Percentiles rank a stretch among this genome's conserved stretches.
phyloP scores from a whole-genome alignment of 495 filamentous ascomycete species.

The Cairneyella variabilis region DNA sequence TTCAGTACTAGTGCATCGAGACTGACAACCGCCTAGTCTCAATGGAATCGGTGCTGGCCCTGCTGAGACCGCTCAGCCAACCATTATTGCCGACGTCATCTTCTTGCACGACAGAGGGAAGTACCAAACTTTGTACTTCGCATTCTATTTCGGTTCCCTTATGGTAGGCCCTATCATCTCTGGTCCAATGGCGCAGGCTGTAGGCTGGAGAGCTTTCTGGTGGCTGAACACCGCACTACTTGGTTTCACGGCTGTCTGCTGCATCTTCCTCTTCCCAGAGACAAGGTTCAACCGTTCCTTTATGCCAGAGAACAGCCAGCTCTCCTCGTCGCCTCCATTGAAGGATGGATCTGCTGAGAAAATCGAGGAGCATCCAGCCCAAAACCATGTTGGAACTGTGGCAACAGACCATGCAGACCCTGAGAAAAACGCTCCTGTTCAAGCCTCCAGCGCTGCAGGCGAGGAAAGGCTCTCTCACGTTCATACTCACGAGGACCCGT shows the following conservation, averaged over 20 bases:
- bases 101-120: slow-evolving; percentile 63
- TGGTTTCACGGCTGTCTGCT: slow-evolving; percentile 40
- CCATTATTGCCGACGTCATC: slow-evolving; percentile 61
- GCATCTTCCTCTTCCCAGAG: slow-evolving; percentile 57
- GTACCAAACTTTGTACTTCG: slow-evolving; percentile 64
- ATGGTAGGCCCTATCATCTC: slow-evolving; percentile 61
- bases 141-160: slow-evolving; percentile 40
- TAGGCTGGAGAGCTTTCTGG: slow-evolving; percentile 68
- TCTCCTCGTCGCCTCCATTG: slow-evolving; percentile 7
- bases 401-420: slow-evolving; percentile 11
- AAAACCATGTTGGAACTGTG: neutral
- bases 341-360: slow-evolving; percentile 8
- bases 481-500: slow-evolving; percentile 26
- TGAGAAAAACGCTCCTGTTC: slow-evolving; percentile 19
- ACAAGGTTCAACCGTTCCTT: slow-evolving; percentile 53
- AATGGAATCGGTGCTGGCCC: slow-evolving; percentile 61
- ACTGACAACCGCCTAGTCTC: slow-evolving; percentile 26
- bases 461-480: slow-evolving; percentile 12
- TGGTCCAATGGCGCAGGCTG: slow-evolving; percentile 52
- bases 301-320: neutral
- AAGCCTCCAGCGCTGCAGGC: slow-evolving; percentile 5
- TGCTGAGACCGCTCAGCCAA: slow-evolving; percentile 52
- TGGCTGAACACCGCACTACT: slow-evolving; percentile 37
- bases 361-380: neutral
- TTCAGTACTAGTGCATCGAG: neutral